phyloP scores from a whole-genome alignment of 192 early-diverging fungal species.

The Chytriomyces hyalinus region DNA sequence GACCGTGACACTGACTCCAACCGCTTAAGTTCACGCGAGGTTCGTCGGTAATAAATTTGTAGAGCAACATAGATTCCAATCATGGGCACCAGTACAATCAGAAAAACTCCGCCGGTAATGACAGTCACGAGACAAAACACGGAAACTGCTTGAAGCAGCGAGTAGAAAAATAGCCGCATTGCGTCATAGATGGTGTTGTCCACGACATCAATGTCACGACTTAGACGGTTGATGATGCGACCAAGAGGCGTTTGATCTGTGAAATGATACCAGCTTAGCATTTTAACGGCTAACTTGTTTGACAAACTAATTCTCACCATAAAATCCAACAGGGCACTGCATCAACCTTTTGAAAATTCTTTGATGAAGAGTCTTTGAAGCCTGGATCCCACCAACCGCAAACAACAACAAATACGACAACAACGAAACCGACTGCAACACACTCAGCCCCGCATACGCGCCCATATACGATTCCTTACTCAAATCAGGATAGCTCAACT shows the following conservation, averaged over 20 bases:
- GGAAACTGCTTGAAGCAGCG: slow-evolving; percentile 20
- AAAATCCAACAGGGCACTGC: slow-evolving; percentile 75
- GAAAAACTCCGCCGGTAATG: slow-evolving; percentile 19
- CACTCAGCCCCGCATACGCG: slow-evolving; percentile 52
- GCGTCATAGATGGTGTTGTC: slow-evolving; percentile 59
- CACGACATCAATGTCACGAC: slow-evolving; percentile 64
- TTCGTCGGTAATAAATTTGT: slow-evolving; percentile 25
- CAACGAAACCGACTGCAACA: slow-evolving; percentile 56
- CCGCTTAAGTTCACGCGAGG: slow-evolving; percentile 42
- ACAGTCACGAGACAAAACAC: slow-evolving; percentile 16
- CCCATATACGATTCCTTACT: slow-evolving; percentile 27
- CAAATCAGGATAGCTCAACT: slow-evolving; percentile 10
- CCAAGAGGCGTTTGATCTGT: slow-evolving; percentile 68
- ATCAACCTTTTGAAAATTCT: slow-evolving; percentile 66
- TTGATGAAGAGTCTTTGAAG: slow-evolving; percentile 70
- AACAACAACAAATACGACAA: slow-evolving; percentile 60
- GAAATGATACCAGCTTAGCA: no score
- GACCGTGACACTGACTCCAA: slow-evolving; percentile 39
- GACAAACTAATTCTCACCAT: slow-evolving; percentile 40
- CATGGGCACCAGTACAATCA: slow-evolving; percentile 35
- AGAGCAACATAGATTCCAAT: slow-evolving; percentile 28
- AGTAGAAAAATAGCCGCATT: slow-evolving; percentile 28
- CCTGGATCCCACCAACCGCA: slow-evolving; percentile 56
- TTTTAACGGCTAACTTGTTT: background rate
- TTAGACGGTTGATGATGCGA: slow-evolving; percentile 64